These are phyloP conservation scores for Erodium texanum DNA, from an alignment of 441 rosid genomes.

Conservation along the genomic window DNA sequence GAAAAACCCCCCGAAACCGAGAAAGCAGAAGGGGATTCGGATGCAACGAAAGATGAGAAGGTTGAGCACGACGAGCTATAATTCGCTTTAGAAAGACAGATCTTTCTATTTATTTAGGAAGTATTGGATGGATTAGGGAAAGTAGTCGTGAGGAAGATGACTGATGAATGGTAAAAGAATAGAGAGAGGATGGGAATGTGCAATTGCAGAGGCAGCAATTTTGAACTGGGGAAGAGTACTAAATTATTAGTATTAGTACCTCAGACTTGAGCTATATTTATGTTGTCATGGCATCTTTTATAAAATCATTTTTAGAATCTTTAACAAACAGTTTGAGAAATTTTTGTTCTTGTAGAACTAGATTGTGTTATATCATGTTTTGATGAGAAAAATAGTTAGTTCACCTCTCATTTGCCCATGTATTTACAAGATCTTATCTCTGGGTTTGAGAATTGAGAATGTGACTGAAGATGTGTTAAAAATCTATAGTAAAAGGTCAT, in stretches of 20 bases:
- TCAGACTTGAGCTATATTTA: neutral
- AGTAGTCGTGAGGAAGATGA: neutral
- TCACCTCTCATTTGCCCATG: too few relatives aligned
- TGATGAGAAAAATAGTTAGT: constrained; percentile 6
- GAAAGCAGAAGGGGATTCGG: constrained; percentile 28
- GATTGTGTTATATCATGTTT: neutral
- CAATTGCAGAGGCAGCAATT: constrained; percentile 1
- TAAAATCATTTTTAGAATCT: neutral
- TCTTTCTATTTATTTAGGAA: neutral
- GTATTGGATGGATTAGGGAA: neutral
- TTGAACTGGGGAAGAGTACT: neutral
- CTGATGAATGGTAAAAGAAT: too few relatives aligned
- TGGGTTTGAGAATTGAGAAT: too few relatives aligned
- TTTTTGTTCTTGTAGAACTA: neutral
- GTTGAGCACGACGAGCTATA: constrained; percentile 59
- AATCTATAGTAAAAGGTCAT: too few relatives aligned
- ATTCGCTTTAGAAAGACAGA: constrained; percentile 14
- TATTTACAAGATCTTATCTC: too few relatives aligned
- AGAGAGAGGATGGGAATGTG: neutral
- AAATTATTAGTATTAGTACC: neutral
- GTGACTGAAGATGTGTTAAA: too few relatives aligned
- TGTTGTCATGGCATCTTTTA: too few relatives aligned
- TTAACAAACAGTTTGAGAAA: neutral
- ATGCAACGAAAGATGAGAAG: constrained; percentile 21
- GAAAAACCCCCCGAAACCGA: constrained; percentile 5